Conservation (phyloP, 129 eudicot species). For the sunflower (Helianthus annuus) region DNA sequence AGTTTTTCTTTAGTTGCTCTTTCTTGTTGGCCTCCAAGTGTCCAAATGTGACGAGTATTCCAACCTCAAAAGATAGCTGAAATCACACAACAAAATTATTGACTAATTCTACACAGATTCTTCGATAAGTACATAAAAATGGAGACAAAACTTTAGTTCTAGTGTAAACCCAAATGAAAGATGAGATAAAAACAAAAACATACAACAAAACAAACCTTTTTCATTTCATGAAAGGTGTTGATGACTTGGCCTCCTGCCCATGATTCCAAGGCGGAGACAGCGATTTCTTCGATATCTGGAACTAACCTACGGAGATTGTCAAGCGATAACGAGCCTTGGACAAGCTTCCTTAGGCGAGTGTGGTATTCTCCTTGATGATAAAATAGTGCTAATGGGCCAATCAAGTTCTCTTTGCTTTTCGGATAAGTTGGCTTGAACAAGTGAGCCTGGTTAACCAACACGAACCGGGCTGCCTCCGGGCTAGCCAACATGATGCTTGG, state of each 20-base stretch:
- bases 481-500: constrained; percentile 68
- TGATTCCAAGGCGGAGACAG: constrained; percentile 41
- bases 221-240: constrained; percentile 57
- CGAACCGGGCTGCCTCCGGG: constrained; percentile 61
- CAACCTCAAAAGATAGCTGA: constrained; percentile 59
- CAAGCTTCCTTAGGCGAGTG: constrained; percentile 49
- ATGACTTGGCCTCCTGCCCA: constrained; percentile 42
- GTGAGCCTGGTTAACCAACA: constrained; percentile 52
- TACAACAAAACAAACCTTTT: constrained; percentile 41
- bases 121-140: constrained; percentile 13
- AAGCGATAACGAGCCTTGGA: constrained; percentile 49
- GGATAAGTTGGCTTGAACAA: constrained; percentile 64
- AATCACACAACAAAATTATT: constrained; percentile 9
- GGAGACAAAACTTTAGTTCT: constrained; percentile 13
- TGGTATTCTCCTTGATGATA: constrained; percentile 65
- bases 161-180: constrained; percentile 29
- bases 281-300: constrained; percentile 42
- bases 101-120: constrained; percentile 1
- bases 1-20: constrained; percentile 52
- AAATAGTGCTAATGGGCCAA: constrained; percentile 55
- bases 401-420: constrained; percentile 57
- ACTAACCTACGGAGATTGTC: constrained; percentile 45
- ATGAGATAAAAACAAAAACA: constrained; percentile 8
- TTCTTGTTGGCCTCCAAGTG: constrained; percentile 45
- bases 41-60: constrained; percentile 58